Conservation (phyloP, 345 rosid species). For the Draba incana region DNA sequence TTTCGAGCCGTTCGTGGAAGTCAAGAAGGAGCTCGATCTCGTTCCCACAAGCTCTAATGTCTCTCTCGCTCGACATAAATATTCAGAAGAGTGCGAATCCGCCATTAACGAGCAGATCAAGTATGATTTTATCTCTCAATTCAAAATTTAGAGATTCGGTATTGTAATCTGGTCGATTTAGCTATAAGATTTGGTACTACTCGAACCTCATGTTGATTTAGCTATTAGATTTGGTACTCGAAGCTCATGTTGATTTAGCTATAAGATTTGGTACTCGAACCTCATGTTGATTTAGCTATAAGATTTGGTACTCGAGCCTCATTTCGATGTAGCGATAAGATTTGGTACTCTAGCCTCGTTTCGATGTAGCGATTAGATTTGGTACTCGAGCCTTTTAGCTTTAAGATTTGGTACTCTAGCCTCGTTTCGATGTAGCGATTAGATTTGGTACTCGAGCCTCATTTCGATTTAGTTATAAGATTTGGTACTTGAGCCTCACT, state of each 20-base stretch:
- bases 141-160: neutral
- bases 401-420: slow-evolving; percentile 4
- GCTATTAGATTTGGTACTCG: slow-evolving; percentile 20
- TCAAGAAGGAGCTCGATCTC: slow-evolving; percentile 88
- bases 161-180: slow-evolving; percentile 11
- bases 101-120: slow-evolving; percentile 93
- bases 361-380: slow-evolving; percentile 19
- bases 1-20: slow-evolving; percentile 91
- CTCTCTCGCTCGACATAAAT: slow-evolving; percentile 87
- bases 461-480: neutral
- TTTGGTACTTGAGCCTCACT: slow-evolving; percentile 10
- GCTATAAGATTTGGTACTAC: slow-evolving; percentile 13
- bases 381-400: slow-evolving; percentile 13
- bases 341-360: slow-evolving; percentile 10
- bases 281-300: slow-evolving; percentile 5
- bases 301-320: slow-evolving; percentile 15
- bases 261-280: slow-evolving; percentile 6
- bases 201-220: slow-evolving; percentile 7
- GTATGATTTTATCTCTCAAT: slow-evolving; percentile 42
- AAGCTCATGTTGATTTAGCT: neutral
- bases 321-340: neutral
- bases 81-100: slow-evolving; percentile 65
- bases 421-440: slow-evolving; percentile 7
- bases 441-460: slow-evolving; percentile 14
- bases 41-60: slow-evolving; percentile 69